Conservation (phyloP, 768 basidiomycete species). For the Calocybe gangraenosa region DNA sequence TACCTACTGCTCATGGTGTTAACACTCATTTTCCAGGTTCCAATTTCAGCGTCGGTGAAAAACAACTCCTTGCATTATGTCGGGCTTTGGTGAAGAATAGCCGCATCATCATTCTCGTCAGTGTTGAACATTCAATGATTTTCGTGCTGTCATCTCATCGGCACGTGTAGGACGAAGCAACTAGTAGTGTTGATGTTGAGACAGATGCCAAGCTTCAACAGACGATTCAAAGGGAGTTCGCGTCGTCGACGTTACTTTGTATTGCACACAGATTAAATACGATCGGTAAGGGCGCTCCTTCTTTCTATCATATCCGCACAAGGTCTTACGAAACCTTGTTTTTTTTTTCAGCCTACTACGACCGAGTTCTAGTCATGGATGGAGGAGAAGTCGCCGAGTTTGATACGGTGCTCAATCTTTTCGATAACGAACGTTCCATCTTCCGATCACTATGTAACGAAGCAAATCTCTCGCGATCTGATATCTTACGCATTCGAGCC, state of each 20-base stretch:
- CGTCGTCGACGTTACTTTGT: conserved; percentile 47
- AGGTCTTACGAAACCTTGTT: conserved; percentile 7
- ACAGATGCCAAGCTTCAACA: conserved; percentile 58
- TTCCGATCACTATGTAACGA: conserved; percentile 69
- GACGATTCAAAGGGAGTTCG: conserved; percentile 60
- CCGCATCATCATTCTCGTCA: conserved; percentile 51
- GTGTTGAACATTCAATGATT: conserved; percentile 13
- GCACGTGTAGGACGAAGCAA: conserved; percentile 51
- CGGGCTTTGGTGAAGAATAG: conserved; percentile 61
- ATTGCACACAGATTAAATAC: conserved; percentile 58
- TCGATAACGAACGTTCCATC: conserved; percentile 55
- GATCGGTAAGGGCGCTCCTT: conserved; percentile 47
- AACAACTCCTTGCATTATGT: conserved; percentile 58
- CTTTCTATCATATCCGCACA: neutral
- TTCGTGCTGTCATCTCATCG: neutral
- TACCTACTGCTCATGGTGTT: neutral
- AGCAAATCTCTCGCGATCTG: conserved; percentile 47
- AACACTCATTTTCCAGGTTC: conserved; percentile 31
- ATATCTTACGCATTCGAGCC: conserved; percentile 49
- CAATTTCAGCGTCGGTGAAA: conserved; percentile 68
- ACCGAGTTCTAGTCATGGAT: conserved; percentile 71
- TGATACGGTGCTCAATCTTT: conserved; percentile 65
- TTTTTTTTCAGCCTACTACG: conserved; percentile 46
- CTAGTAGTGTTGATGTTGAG: conserved; percentile 55
- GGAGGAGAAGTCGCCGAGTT: conserved; percentile 67